Conservation (phyloP, 176 grass and related monocot genomes). For the Juncus inflexus region DNA sequence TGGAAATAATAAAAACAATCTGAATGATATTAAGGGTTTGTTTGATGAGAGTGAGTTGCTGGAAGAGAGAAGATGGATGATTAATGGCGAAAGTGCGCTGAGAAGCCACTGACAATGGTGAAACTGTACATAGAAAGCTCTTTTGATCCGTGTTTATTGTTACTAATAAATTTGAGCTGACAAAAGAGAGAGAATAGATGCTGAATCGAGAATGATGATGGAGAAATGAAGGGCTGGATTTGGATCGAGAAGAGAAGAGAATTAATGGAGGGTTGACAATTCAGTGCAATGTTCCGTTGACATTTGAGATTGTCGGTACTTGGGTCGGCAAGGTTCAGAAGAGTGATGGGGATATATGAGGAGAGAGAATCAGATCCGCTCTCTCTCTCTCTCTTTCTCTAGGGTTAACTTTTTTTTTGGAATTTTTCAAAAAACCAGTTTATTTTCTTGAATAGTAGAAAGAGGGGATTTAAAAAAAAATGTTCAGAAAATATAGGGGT, state of each 20-base stretch:
- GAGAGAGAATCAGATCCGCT: constrained; percentile 22
- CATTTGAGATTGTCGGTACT: constrained; percentile 24
- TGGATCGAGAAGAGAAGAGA: constrained; percentile 13
- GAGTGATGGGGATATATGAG: constrained; percentile 13
- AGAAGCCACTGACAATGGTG: not conserved
- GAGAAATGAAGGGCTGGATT: constrained; percentile 18
- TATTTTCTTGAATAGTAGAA: too few species aligned
- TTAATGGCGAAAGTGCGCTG: constrained; percentile 15
- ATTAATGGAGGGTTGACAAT: constrained; percentile 17
- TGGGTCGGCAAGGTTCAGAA: constrained; percentile 7
- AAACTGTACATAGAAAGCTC: too few species aligned
- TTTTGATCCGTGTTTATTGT: too few species aligned
- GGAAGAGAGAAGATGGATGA: constrained; percentile 27
- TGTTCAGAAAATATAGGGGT: too few species aligned
- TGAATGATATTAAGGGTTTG: constrained; percentile 11
- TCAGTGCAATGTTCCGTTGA: constrained; percentile 14
- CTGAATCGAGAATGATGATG: not conserved
- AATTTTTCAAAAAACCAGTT: too few species aligned
- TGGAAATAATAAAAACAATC: not conserved
- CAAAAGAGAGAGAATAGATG: too few species aligned
- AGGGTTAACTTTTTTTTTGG: not conserved
- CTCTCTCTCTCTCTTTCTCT: too few species aligned
- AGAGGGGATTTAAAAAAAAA: too few species aligned
- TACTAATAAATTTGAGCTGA: too few species aligned
- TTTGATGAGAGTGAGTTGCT: constrained; percentile 19